Percentiles rank a stretch among this genome's conserved stretches.
Evolutionary conservation across 305 asterid genomes (phyloP).

Genomic region (Fraxinus latifolia): DNA sequence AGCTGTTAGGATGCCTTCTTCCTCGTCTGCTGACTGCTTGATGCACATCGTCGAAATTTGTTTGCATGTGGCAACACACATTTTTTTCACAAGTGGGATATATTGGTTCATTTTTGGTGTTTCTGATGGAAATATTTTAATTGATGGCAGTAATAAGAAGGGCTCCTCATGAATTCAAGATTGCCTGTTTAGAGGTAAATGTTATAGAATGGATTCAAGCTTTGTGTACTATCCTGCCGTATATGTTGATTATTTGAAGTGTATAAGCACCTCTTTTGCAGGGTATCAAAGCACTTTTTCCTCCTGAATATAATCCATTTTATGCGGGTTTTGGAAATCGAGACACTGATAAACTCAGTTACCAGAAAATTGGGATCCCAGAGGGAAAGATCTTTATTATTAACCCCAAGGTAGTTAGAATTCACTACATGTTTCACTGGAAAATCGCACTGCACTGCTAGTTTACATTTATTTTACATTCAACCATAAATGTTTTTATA

Average conservation of each 20-base stretch:
- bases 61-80: not conserved
- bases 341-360: conserved; percentile 96
- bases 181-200: conserved; percentile 94
- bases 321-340: conserved; percentile 98
- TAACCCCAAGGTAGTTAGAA: conserved; percentile 52
- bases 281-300: conserved; percentile 97
- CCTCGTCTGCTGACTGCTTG: not conserved
- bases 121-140: conserved; percentile 28
- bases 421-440: not conserved
- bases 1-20: not conserved
- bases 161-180: conserved; percentile 99
- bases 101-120: not conserved
- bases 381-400: conserved; percentile 96
- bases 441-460: not conserved
- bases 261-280: conserved; percentile 30
- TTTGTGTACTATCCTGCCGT: not conserved
- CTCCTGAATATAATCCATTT: conserved; percentile 87
- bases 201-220: not conserved
- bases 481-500: not conserved
- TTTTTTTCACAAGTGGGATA: not conserved
- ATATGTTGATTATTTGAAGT: not conserved
- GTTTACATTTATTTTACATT: not conserved
- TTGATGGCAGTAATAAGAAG: conserved; percentile 78
- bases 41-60: not conserved
- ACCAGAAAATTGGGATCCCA: conserved; percentile 93